Base-by-base conservation (phyloP, 768 basidiomycete species). In the Suillus luteus region DNA sequence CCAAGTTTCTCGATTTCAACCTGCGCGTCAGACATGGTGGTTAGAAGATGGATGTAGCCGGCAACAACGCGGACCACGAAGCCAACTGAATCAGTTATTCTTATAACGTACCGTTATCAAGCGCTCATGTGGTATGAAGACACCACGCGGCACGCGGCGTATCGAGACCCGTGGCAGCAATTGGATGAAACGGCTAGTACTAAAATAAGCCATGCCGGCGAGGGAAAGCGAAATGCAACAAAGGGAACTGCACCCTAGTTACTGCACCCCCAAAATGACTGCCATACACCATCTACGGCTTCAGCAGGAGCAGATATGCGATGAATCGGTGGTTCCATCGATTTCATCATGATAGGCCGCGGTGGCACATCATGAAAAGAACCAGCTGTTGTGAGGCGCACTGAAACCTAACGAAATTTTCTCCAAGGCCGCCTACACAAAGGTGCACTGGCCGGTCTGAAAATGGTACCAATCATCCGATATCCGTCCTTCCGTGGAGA, bases 121-220 rank as follows among this genome's bases (percentile, higher is more conserved):
- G 57, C 57, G 57, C 57, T 6, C 57, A 41, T 58, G 17, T 57
- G 24, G 55, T 17, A 40, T 57, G 55, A 11, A 57, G 22, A 10
- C 9, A 5, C 57, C 55, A 58, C 19, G 57, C 40, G 91, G 90
- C 84, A 86, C 87, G 89, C 90, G 92, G 75, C 90, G 90, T 12
- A 92, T 78, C 17, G 81, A 81, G 73, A 91, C 91, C 69, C 91
- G 90, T 62, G 91, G 69, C 91, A 59, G 71, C 91, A 59, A 48
- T 51, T 64, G 64, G 22, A 60, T 43, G 33, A n/a, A 35, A 54
- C 19, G 17, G 24, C 6, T 41, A 17, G 40, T 3, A 10, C 57
- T 31, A 58, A 58, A 58, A 41, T 58, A 58, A 58, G 38, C 27
- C 73, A 88, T 89, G 73, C 83, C 87, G 15, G 82, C 76, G 35